Percentiles rank a stretch among this genome's conserved stretches.
Conservation (phyloP, 2,329 filamentous ascomycete genomes). For the Colletotrichum spaethianum region DNA sequence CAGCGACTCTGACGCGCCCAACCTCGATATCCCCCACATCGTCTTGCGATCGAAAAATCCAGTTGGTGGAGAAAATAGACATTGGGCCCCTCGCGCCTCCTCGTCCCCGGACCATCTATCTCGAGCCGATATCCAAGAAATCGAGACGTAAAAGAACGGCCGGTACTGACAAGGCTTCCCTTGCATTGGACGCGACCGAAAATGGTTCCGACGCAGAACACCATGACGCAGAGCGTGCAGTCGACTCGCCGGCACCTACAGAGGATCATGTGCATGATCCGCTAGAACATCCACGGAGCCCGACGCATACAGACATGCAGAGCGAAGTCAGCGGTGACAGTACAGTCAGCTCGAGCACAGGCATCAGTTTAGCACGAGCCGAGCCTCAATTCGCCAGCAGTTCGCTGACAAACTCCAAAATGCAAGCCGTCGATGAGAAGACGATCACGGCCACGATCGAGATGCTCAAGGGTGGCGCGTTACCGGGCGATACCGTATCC, state of each 20-base stretch:
- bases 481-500: conserved; percentile 87
- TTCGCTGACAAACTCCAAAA: conserved; percentile 60
- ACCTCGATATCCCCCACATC: conserved; percentile 86
- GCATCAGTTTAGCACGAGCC: conserved; percentile 61
- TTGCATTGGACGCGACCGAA: conserved; percentile 59
- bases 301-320: conserved; percentile 67
- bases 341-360: conserved; percentile 75
- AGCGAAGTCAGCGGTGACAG: conserved; percentile 83
- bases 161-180: conserved; percentile 59
- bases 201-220: conserved; percentile 49
- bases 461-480: conserved; percentile 83
- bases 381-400: conserved; percentile 45
- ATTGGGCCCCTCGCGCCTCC: conserved; percentile 82
- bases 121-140: conserved; percentile 87
- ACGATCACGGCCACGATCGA: conserved; percentile 92
- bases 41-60: conserved; percentile 85
- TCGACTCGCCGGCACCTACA: conserved; percentile 56
- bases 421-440: conserved; percentile 71
- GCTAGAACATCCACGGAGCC: conserved; percentile 55
- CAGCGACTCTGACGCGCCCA: conserved; percentile 89
- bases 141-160: conserved; percentile 73
- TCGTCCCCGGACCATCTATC: conserved; percentile 84
- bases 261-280: conserved; percentile 58
- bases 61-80: conserved; percentile 86
- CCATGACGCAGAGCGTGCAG: conserved; percentile 47